phyloP scores from a whole-genome alignment of 2,329 filamentous ascomycete genomes.

The Emergomyces orientalis region DNA sequence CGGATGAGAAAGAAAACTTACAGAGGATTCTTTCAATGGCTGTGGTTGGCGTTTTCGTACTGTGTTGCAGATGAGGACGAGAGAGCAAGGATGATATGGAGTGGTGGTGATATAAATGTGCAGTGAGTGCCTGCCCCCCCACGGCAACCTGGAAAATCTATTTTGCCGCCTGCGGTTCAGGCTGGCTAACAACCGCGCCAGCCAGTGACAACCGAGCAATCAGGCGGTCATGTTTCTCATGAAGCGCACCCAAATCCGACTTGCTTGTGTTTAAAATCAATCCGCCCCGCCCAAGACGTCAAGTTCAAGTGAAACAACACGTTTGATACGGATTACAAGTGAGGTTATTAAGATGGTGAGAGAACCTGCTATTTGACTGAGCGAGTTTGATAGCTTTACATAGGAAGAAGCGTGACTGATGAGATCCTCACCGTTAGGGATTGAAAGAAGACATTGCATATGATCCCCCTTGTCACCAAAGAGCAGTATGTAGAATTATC shows the following conservation, averaged over 20 bases:
- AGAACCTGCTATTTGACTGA: neutral
- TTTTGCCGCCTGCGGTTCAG: slow-evolving; percentile 3
- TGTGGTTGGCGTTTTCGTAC: neutral
- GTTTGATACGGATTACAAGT: neutral
- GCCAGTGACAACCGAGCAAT: too few species aligned
- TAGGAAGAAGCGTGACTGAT: neutral
- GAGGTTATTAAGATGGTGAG: slow-evolving; percentile 1
- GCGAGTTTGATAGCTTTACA: slow-evolving; percentile 4
- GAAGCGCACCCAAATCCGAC: too few species aligned
- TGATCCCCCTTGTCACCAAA: slow-evolving; percentile 74
- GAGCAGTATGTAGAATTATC: slow-evolving; percentile 53
- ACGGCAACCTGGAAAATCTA: slow-evolving; percentile 4
- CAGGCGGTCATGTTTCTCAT: too few species aligned
- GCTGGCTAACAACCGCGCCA: too few species aligned
- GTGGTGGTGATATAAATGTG: neutral
- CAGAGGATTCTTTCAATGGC: neutral
- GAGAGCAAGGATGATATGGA: neutral
- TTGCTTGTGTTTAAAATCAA: too few species aligned
- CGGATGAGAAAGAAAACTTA: neutral
- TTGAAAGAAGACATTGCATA: slow-evolving; percentile 62
- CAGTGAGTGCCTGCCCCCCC: neutral
- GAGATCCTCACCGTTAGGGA: neutral
- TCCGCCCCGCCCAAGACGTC: neutral
- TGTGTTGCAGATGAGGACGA: neutral
- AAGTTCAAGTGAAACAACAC: neutral